Base-by-base conservation (phyloP, 2,329 filamentous ascomycete genomes). In the Fusarium subglutinans region DNA sequence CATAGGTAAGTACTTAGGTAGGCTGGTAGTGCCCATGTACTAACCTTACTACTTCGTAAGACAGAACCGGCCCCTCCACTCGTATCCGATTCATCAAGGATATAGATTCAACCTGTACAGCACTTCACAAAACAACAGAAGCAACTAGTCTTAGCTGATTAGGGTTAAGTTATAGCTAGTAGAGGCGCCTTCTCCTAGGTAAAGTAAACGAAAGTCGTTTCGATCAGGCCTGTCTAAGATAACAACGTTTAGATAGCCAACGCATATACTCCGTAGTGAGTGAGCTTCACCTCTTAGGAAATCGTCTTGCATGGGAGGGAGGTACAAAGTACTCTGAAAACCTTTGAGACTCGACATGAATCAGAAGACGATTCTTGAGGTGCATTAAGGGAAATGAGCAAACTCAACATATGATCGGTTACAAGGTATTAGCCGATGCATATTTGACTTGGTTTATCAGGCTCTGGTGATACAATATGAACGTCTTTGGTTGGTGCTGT, bases 91-190 rank as follows among this genome's bases (percentile, higher is more conserved):
- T 48, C 40, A 56, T n/a, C 33, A 38, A 47, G 26, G 22, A 51
- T 56, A 61, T 47, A 68, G 67, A 68, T 58, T 64, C 58, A 40
- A 66, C 59, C 57, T 47, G 50, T 33, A 59, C 47, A 43, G 41
- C 55, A 57, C 50, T 56, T 33, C 37, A 54, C 30, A 41, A 28
- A 40, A 68, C 53, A 33, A 45, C 26, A 37, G 56, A 58, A 70
- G 62, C 26, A 43, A 56, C 48, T 30, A 50, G n/a, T 33, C 63
- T 48, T 48, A 63, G 65, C 66, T 70, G 56, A 55, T 33, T 44
- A 59, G 26, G 30, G 18, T 35, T 24, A n/a, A 43, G 24, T 22
- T 56, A 54, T 54, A 20, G 37, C 35, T 18, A 30, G 28, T 22
- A 40, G 38, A 44, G 43, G n/a, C 13, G 22, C 28, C 26, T 22